Conservation (phyloP, 768 basidiomycete species). For the Podaxis sp. region DNA sequence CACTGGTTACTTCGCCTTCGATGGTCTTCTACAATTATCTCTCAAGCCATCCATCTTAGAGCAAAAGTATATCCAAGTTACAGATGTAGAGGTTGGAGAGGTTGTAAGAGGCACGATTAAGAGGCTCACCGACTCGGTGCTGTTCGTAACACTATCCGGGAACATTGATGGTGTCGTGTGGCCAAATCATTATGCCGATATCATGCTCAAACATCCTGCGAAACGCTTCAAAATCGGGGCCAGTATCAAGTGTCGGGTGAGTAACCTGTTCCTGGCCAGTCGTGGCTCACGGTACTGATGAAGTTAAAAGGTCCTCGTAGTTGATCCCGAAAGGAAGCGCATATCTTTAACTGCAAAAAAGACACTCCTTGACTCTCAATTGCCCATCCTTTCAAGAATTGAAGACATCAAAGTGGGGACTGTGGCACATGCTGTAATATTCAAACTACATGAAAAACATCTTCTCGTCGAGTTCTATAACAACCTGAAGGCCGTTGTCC, state of each 20-base stretch:
- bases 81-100: conserved; percentile 84
- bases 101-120: conserved; percentile 86
- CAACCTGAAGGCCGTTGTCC: conserved; percentile 79
- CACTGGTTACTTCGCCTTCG: conserved; percentile 80
- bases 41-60: conserved; percentile 80
- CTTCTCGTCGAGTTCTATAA: conserved; percentile 91
- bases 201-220: conserved; percentile 89
- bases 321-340: conserved; percentile 79
- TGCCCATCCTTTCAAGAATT: conserved; percentile 65
- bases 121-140: conserved; percentile 71
- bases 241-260: conserved; percentile 81
- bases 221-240: conserved; percentile 85
- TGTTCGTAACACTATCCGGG: conserved; percentile 86
- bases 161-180: conserved; percentile 91
- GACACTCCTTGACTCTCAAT: conserved; percentile 76
- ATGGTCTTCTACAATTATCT: conserved; percentile 88
- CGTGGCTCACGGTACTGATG: neutral
- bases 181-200: conserved; percentile 95
- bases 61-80: conserved; percentile 82
- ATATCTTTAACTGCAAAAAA: conserved; percentile 91
- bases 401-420: conserved; percentile 71
- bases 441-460: conserved; percentile 77
- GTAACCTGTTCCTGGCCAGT: conserved; percentile 24
- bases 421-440: conserved; percentile 80
- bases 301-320: conserved; percentile 64